Base-by-base conservation (phyloP, 1,139 yeast genomes). In the Hanseniaspora sp. region DNA sequence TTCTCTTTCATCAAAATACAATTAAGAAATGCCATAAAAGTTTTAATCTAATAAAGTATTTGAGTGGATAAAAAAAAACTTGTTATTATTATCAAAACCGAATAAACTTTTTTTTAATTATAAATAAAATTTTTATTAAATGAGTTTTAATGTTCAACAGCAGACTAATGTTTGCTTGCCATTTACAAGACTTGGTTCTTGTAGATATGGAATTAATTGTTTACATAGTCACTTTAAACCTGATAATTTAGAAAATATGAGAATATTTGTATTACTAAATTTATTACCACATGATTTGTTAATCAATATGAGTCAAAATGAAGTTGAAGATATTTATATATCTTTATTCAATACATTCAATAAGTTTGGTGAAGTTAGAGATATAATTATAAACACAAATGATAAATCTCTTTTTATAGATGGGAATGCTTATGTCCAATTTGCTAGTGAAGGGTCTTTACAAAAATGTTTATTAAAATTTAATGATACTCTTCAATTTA, bases 201-300 rank as follows among this genome's bases (percentile, higher is more conserved):
- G 97, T 65, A 75, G 96, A 57, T 96, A 90, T 66, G 96, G 96
- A 1, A 92, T 83, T 58, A 83, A 82, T 62, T 90, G 97, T 64
- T 82, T 92, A 12, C 74, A 94, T 61, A 76, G 75, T 56, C 97
- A 90, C 65, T 73, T 77, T 42, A 45, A 83, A 95, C 1, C 74
- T 74, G 57, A 83, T 92, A 0, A 74, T 88, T 2, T 71, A 85
- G 46, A 28, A 9, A 31, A 37, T 7, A 33, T 37, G 39, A 51
- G 30, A 17, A 51, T 51, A 34, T 51, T 51, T 51, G 53, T 51
- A 28, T 33, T 51, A 23, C 40, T 43, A 17, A 51, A 51, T n/a
- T 35, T 51, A 6, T 48, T 51, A 12, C 53, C 53, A 18, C 38
- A 43, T 8, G 53, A 51, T 38, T 37, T 43, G 23, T 7, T 51